These are phyloP conservation scores for Abrus precatorius DNA, from an alignment of 306 rosid genomes.

Conservation along the genomic window DNA sequence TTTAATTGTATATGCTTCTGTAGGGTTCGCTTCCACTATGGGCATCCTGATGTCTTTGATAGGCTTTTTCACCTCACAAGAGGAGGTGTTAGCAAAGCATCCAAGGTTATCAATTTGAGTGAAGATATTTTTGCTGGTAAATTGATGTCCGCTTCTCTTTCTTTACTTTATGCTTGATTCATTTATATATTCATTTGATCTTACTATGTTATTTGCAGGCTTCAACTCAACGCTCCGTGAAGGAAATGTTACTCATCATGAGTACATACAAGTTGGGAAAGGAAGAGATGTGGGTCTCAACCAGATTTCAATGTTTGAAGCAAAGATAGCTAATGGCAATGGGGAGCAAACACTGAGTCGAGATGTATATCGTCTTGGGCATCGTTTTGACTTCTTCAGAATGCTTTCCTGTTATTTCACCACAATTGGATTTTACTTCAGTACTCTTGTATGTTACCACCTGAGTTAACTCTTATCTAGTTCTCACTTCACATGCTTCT, in stretches of 20 bases:
- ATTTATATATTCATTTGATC: conserved; percentile 23
- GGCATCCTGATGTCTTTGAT: conserved; percentile 98
- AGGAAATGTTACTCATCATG: conserved; percentile 99
- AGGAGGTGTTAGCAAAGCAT: conserved; percentile 98
- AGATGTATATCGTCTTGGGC: conserved; percentile 96
- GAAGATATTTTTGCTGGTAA: conserved; percentile 99
- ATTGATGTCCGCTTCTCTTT: conserved; percentile 30
- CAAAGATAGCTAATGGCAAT: conserved; percentile 96
- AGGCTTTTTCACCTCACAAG: conserved; percentile 95
- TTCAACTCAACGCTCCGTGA: conserved; percentile 97
- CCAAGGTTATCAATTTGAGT: conserved; percentile 96
- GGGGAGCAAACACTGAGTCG: conserved; percentile 98
- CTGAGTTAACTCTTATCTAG: conserved; percentile 10
- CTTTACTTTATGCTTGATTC: conserved; percentile 7
- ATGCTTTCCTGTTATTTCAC: conserved; percentile 97
- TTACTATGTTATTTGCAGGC: conserved; percentile 59
- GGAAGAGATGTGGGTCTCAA: conserved; percentile 99
- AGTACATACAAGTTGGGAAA: conserved; percentile 98
- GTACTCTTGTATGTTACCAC: conserved; percentile 74
- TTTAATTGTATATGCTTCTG: conserved; percentile 43
- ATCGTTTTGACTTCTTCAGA: conserved; percentile 96
- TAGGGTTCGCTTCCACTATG: conserved; percentile 99
- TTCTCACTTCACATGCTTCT: conserved; percentile 22
- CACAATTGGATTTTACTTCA: conserved; percentile 94
- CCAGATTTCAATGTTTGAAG: conserved; percentile 99